phyloP scores from a whole-genome alignment of 495 filamentous ascomycete species.

The Lentithecium fluviatile region DNA sequence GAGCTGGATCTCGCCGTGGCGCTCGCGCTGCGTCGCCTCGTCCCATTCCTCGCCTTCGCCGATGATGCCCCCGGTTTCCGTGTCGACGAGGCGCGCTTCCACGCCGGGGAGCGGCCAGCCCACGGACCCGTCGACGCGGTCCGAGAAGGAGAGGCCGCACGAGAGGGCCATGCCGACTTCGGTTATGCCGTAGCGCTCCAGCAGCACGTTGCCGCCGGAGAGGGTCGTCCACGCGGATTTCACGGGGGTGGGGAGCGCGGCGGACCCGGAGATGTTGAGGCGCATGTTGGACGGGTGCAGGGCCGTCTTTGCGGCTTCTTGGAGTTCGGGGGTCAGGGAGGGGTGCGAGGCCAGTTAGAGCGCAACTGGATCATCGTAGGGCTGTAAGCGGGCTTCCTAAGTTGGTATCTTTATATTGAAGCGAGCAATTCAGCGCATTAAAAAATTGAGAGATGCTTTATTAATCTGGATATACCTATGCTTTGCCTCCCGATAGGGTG shows the following conservation, averaged over 20 bases:
- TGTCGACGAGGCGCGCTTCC: constrained; percentile 80
- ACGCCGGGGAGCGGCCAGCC: constrained; percentile 91
- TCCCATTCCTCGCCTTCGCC: constrained; percentile 54
- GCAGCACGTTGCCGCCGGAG: constrained; percentile 74
- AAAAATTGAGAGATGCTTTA: too few relatives aligned
- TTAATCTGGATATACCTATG: too few relatives aligned
- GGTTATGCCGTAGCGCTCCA: constrained; percentile 98
- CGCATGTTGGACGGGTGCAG: constrained; percentile 70
- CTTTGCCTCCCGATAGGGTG: too few relatives aligned
- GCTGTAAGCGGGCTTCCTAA: too few relatives aligned
- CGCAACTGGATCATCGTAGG: too few relatives aligned
- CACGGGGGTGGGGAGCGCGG: constrained; percentile 83
- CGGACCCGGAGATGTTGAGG: constrained; percentile 91
- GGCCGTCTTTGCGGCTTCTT: constrained; percentile 62
- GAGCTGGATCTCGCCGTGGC: constrained; percentile 86
- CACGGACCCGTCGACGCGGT: constrained; percentile 85
- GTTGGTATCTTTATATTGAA: too few relatives aligned
- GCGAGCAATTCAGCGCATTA: too few relatives aligned
- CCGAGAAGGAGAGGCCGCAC: constrained; percentile 71
- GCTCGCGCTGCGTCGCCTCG: constrained; percentile 44
- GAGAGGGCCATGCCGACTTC: constrained; percentile 98
- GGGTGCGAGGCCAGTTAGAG: constrained; percentile 64
- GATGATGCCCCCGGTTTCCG: constrained; percentile 71
- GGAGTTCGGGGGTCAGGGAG: constrained; percentile 53
- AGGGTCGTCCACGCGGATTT: constrained; percentile 87